These are phyloP conservation scores for Colletotrichum cordylinicola DNA, from an alignment of 2,329 filamentous ascomycete species.

Conservation along the genomic window DNA sequence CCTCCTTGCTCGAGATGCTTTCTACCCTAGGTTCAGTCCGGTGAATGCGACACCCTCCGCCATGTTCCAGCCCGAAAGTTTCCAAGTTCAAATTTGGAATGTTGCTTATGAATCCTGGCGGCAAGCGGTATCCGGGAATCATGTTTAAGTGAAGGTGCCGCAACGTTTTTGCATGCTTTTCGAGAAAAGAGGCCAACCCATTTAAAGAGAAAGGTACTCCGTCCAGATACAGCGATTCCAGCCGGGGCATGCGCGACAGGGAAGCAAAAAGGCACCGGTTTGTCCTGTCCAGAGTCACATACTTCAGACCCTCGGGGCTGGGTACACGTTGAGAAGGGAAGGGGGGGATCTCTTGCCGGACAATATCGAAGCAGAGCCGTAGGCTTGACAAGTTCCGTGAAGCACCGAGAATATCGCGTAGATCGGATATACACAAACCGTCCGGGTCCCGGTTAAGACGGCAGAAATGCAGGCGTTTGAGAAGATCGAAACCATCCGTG, in stretches of 20 bases:
- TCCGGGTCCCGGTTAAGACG: neutral
- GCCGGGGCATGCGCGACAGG: neutral
- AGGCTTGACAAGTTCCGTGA: neutral
- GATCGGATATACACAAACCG: fast-evolving
- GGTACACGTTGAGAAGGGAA: neutral
- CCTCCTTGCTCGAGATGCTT: neutral
- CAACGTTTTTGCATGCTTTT: neutral
- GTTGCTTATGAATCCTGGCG: neutral
- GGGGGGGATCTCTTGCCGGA: neutral
- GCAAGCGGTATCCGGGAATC: neutral
- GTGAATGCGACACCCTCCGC: neutral
- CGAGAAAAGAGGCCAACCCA: neutral
- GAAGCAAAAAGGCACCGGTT: neutral
- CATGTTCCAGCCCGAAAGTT: neutral
- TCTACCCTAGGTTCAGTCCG: neutral
- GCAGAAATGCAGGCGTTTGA: neutral
- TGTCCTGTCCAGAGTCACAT: neutral
- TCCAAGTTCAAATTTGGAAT: neutral
- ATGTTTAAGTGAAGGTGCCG: neutral
- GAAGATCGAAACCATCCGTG: neutral
- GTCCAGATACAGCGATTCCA: neutral
- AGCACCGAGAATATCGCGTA: neutral
- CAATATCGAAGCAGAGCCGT: neutral
- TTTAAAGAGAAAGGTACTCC: neutral
- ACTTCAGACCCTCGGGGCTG: neutral